phyloP scores from a whole-genome alignment of 345 rosid species.

The Aurinia saxatilis region DNA sequence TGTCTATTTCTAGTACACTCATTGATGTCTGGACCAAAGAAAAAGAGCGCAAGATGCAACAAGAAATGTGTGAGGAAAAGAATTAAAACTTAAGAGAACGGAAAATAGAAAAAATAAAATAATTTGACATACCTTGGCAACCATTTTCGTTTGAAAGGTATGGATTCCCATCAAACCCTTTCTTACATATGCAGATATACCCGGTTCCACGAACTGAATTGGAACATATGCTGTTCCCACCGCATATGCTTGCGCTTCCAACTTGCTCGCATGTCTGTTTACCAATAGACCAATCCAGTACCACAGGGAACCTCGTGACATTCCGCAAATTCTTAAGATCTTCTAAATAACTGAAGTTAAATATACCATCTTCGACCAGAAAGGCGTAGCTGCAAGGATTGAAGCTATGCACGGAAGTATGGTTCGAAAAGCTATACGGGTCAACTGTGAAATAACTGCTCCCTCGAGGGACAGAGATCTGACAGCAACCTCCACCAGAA shows the following conservation, averaged over 20 bases:
- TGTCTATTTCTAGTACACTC: conserved; percentile 1
- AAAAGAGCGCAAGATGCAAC: neutral
- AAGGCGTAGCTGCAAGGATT: conserved; percentile 18
- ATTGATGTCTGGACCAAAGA: neutral
- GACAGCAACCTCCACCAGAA: conserved; percentile 21
- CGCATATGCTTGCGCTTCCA: neutral
- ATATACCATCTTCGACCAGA: conserved; percentile 9
- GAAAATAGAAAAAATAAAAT: no score
- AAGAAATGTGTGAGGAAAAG: neutral
- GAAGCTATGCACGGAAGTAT: neutral
- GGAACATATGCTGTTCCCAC: no score
- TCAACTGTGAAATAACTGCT: neutral
- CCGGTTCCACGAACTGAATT: neutral
- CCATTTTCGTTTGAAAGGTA: neutral
- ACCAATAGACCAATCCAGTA: no score
- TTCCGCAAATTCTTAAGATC: conserved; percentile 13
- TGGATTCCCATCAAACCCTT: no score
- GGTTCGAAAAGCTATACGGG: neutral
- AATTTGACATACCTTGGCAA: neutral
- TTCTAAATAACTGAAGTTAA: neutral
- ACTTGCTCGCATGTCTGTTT: conserved; percentile 16
- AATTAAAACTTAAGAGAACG: neutral
- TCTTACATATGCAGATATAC: conserved; percentile 31
- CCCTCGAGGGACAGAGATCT: neutral
- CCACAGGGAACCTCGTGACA: no score